A percentile compares a stretch with the other conserved stretches of the same genome.
Evolutionary conservation across 495 filamentous ascomycete genomes (phyloP).

Genomic region (Lasiosphaeria ovina): DNA sequence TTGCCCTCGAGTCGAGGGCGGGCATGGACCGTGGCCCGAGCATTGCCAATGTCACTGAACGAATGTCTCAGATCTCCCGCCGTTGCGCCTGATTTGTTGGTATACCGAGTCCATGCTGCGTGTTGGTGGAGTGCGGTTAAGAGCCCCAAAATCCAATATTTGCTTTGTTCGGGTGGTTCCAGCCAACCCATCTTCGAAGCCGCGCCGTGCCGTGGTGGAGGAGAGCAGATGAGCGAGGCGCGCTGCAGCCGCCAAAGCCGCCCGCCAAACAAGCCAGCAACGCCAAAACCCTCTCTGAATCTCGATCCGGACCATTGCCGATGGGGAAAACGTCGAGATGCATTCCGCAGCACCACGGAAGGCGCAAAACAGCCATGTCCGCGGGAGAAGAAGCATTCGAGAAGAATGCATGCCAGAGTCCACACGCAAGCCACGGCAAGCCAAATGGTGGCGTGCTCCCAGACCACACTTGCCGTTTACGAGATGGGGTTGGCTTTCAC

Average conservation of each 20-base stretch:
- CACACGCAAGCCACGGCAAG: neutral
- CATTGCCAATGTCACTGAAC: too few relatives aligned
- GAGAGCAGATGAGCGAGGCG: neutral
- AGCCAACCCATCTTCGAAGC: neutral
- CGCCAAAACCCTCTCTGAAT: neutral
- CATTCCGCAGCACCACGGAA: neutral
- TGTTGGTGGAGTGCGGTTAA: neutral
- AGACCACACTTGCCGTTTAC: neutral
- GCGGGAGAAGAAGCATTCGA: neutral
- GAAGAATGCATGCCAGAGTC: neutral
- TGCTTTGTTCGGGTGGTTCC: neutral
- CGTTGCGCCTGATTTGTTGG: neutral
- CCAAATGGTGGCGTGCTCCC: neutral
- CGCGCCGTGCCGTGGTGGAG: neutral
- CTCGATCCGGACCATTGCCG: neutral
- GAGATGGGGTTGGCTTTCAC: neutral
- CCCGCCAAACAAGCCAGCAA: neutral
- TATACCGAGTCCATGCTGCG: neutral
- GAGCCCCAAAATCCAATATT: neutral
- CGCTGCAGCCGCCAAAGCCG: neutral
- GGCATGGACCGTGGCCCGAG: too few relatives aligned
- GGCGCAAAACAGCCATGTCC: neutral
- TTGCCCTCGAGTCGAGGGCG: too few relatives aligned
- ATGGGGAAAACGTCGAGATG: neutral
- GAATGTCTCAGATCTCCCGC: neutral